Percentiles rank a stretch among this genome's conserved stretches.
These are phyloP conservation scores for Apiosordaria backusii DNA, from an alignment of 495 filamentous ascomycete genomes.

Conservation along the genomic window DNA sequence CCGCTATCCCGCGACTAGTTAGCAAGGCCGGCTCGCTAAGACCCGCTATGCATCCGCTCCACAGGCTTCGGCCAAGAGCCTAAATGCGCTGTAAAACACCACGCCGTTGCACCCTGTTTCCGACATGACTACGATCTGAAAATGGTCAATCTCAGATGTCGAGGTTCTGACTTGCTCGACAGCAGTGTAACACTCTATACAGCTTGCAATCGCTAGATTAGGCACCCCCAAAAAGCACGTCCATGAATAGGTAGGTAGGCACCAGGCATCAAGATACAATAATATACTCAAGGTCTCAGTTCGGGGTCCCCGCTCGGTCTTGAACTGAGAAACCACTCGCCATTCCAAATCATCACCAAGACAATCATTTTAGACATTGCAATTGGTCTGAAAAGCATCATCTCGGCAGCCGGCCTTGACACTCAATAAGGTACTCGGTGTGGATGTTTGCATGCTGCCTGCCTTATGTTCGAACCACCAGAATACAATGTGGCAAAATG, in stretches of 20 bases:
- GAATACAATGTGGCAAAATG: too few relatives aligned
- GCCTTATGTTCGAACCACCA: background rate
- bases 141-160: background rate
- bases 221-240: background rate
- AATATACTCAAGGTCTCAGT: background rate
- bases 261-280: constrained; percentile 1
- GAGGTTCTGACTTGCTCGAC: too few relatives aligned
- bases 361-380: background rate
- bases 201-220: background rate
- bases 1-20: background rate
- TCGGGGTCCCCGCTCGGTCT: background rate
- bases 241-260: background rate
- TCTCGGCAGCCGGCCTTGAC: too few relatives aligned
- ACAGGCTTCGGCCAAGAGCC: background rate
- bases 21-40: constrained; percentile 1
- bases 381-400: background rate
- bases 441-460: background rate
- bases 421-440: too few relatives aligned
- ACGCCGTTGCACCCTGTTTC: background rate
- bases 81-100: background rate
- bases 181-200: too few relatives aligned
- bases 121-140: background rate
- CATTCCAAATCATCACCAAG: background rate
- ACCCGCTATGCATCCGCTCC: background rate
- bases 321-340: background rate